Evolutionary conservation across 1,284 basidiomycete species (phyloP), one percentile per base, ranked within the genome.

Genomic region (Trametes sp.): DNA sequence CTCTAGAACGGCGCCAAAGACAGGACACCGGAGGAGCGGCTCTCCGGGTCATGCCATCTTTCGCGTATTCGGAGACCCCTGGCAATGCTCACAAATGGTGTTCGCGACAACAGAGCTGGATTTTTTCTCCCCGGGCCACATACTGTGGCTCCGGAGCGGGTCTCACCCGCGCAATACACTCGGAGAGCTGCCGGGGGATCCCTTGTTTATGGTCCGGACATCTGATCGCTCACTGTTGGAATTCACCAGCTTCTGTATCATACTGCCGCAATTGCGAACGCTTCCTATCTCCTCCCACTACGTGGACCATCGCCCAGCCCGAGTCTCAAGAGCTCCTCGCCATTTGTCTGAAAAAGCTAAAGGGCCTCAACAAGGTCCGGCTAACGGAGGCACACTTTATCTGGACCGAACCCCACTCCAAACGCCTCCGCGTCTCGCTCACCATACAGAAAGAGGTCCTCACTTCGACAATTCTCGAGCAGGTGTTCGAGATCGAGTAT

Each of bases 371-470:
- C 73, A 97, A 96, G 82, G 96, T 99, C 56, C 92, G 97, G 35
- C 80, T 99, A 46, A 98, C 98, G 38, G 97, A 99, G 68, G 97
- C 97, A 0, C 94, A 95, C 68, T 99, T 99, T 76, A 95, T 99
- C 74, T 99, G 98, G 97, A 99, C 97, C 10, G 98, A 99, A 75
- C 97, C 97, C 1, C 97, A 99, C 80, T 96, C 93, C 55, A 97
- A 97, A 76, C 87, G 98, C 54, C 77, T 99, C 65, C 87, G 95
- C 56, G 89, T 99, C 66, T 98, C 98, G 66, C 81, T 99, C 72
- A 98, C 97, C 0, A 96, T 99, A 58, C 98, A 99, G 80, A 98
- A 99, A 81, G 98, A 99, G 84, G 94, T 94, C 48, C 87, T 99
- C 69, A 94, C 95, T 1, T 92, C 93, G 54, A 99, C 98, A 0